phyloP scores from a whole-genome alignment of 2,329 filamentous ascomycete genomes.

The Microcera coccophila region DNA sequence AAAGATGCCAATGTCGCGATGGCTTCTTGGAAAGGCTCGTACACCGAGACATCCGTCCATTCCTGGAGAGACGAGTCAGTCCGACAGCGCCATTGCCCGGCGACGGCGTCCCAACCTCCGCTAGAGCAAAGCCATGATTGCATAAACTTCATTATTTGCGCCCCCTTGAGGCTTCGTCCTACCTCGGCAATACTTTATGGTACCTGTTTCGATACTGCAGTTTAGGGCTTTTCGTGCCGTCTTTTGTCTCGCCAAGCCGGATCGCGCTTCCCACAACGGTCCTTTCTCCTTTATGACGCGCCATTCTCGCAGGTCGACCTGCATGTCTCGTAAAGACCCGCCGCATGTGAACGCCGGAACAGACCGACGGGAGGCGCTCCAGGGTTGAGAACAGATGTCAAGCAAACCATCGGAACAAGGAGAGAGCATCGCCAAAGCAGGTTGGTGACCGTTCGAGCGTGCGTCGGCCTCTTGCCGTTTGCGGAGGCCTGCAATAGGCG shows the following conservation, averaged over 20 bases:
- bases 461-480: not conserved
- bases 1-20: no score
- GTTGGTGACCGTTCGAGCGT: not conserved
- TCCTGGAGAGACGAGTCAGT: not conserved
- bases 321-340: not conserved
- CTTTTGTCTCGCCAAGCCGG: not conserved
- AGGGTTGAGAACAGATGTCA: not conserved
- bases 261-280: not conserved
- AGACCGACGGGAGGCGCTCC: no score
- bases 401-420: not conserved
- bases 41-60: conserved; percentile 1
- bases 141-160: not conserved
- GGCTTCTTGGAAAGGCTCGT: not conserved
- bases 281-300: no score
- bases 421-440: no score
- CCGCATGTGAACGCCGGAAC: no score
- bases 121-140: not conserved
- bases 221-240: not conserved
- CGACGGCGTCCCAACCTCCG: not conserved
- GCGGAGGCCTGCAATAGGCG: no score
- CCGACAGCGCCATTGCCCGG: not conserved
- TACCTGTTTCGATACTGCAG: not conserved
- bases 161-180: not conserved
- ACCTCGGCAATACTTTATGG: not conserved
- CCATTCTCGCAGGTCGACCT: no score